Evolutionary conservation across 495 filamentous ascomycete species (phyloP).

Genomic region (Penicillium salamii): DNA sequence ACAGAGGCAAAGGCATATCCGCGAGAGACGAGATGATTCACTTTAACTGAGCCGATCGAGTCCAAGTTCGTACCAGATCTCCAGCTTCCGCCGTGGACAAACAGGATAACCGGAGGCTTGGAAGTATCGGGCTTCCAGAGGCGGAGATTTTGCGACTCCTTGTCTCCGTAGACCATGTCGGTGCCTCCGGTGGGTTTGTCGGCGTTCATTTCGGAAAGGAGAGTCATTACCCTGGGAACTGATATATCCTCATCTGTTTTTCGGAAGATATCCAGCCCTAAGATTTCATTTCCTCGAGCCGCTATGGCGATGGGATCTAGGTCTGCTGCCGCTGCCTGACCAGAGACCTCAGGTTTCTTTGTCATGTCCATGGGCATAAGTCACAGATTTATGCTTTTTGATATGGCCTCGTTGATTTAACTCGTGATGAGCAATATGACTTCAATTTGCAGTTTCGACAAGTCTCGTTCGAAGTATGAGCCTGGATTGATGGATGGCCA

Average conservation of each 20-base stretch:
- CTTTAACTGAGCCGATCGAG: neutral
- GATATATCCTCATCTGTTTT: neutral
- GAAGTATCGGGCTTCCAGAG: neutral
- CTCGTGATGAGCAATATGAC: too few species aligned
- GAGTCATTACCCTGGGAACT: neutral
- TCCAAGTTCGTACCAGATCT: neutral
- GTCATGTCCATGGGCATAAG: too few species aligned
- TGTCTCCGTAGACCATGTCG: neutral
- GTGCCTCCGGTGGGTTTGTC: neutral
- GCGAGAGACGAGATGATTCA: neutral
- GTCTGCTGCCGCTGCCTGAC: neutral
- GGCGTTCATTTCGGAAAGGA: neutral
- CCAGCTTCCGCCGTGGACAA: constrained; percentile 3
- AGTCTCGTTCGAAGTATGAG: too few species aligned
- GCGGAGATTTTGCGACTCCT: neutral
- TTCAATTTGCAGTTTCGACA: too few species aligned
- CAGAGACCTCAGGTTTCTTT: neutral
- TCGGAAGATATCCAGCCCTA: neutral
- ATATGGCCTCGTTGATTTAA: too few species aligned
- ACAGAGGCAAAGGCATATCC: constrained; percentile 1
- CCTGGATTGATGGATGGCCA: too few species aligned
- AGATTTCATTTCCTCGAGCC: neutral
- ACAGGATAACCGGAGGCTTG: neutral
- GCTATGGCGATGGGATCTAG: neutral
- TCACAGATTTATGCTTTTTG: too few species aligned